Evolutionary conservation across 768 basidiomycete species (phyloP).

Genomic region (Erythrobasidium yunnanense): DNA sequence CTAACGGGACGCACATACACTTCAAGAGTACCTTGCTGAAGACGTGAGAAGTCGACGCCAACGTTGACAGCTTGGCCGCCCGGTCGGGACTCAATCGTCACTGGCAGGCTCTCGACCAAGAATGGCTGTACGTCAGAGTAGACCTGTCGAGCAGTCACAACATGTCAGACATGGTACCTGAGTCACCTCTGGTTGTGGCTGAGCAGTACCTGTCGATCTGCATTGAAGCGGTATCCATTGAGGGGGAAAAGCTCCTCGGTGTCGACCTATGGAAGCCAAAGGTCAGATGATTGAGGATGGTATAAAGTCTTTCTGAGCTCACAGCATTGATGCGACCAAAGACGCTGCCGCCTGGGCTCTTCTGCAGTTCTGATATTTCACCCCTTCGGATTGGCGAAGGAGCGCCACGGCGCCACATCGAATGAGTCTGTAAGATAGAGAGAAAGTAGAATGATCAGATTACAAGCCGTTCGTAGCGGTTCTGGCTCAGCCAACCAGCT

Average conservation of each 20-base stretch:
- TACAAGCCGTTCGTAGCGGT: too few species aligned
- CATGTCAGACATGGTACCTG: background rate
- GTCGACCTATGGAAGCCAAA: background rate
- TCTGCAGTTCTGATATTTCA: background rate
- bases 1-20: background rate
- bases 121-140: background rate
- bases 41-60: background rate
- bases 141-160: background rate
- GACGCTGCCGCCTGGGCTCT: background rate
- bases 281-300: too few species aligned
- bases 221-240: background rate
- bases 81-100: background rate
- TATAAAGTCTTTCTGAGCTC: background rate
- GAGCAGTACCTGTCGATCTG: background rate
- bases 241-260: conserved; percentile 2
- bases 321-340: background rate
- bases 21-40: background rate
- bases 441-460: too few species aligned
- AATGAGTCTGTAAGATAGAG: too few species aligned
- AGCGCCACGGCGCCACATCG: background rate
- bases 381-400: background rate
- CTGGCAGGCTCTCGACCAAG: background rate
- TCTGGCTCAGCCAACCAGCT: too few species aligned
- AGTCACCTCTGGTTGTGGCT: background rate
- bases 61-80: background rate